These are phyloP conservation scores for Amaranthus palmeri DNA, from an alignment of 148 eudicot genomes.

Conservation along the genomic window DNA sequence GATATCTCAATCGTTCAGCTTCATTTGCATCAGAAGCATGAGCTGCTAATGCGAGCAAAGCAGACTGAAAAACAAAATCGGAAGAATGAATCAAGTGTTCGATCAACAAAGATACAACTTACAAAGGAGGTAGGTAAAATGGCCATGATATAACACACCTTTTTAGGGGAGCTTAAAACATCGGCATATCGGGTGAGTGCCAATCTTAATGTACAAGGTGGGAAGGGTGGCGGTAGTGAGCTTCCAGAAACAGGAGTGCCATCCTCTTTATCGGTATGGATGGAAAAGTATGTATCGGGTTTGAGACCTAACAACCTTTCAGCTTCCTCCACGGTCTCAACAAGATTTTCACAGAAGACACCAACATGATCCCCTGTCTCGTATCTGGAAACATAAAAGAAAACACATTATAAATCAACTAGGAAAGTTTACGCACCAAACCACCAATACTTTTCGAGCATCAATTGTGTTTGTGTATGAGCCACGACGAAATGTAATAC, in stretches of 20 bases:
- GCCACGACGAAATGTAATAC: slow-evolving; percentile 23
- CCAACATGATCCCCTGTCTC: slow-evolving; percentile 99
- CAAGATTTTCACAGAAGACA: slow-evolving; percentile 76
- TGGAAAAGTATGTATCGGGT: slow-evolving; percentile 66
- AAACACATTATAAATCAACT: not conserved
- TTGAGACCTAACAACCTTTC: slow-evolving; percentile 56
- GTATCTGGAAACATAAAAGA: slow-evolving; percentile 42
- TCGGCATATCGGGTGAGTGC: slow-evolving; percentile 87
- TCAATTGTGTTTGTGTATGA: not conserved
- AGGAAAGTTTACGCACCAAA: not conserved
- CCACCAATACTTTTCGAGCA: not conserved
- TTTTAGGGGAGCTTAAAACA: slow-evolving; percentile 79
- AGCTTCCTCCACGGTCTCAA: slow-evolving; percentile 79
- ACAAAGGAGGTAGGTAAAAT: not conserved
- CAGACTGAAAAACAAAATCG: slow-evolving; percentile 47
- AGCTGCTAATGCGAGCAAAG: slow-evolving; percentile 85
- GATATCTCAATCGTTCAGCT: slow-evolving; percentile 77
- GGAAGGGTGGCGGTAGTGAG: slow-evolving; percentile 78
- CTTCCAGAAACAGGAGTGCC: slow-evolving; percentile 63
- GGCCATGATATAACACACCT: slow-evolving; percentile 38
- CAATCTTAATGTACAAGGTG: slow-evolving; percentile 71
- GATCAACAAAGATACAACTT: not conserved
- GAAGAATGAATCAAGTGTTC: not conserved
- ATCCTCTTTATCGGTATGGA: slow-evolving; percentile 84
- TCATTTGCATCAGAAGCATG: slow-evolving; percentile 85